Conservation (phyloP, 176 grass and related monocot genomes). For the Oryza rufipogon region DNA sequence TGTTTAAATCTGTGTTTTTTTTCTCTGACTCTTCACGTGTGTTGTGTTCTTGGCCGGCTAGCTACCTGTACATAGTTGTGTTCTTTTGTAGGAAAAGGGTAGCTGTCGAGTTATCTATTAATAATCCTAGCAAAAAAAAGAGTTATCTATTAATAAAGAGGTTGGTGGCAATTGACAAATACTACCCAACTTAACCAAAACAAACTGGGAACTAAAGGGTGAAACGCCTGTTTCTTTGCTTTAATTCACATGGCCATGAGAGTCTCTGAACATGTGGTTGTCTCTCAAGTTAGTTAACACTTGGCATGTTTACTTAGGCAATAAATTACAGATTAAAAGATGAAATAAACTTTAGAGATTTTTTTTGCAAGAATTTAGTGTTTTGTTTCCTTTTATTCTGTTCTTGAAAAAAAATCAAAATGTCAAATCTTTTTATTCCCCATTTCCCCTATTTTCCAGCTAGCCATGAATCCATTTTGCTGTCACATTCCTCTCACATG, state of each 20-base stretch:
- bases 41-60: neutral
- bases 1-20: slow-evolving; percentile 11
- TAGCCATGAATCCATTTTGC: neutral
- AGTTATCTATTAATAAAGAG: slow-evolving; percentile 7
- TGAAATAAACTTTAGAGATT: neutral
- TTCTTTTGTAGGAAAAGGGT: neutral
- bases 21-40: neutral
- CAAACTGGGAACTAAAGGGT: neutral
- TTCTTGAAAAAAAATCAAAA: too few species aligned
- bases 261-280: neutral
- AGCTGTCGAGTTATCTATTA: neutral
- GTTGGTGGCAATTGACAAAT: slow-evolving; percentile 8
- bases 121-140: neutral
- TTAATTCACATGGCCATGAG: slow-evolving; percentile 1
- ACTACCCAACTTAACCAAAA: slow-evolving; percentile 24
- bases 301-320: neutral
- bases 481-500: neutral
- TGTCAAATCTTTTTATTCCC: neutral
- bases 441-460: neutral
- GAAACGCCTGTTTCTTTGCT: slow-evolving; percentile 32
- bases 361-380: neutral
- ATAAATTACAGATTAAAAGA: neutral
- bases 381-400: too few species aligned
- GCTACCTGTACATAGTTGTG: neutral
- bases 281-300: neutral